Evolutionary conservation across 2,329 filamentous ascomycete species (phyloP).

Genomic region (Colletotrichum spaethianum): DNA sequence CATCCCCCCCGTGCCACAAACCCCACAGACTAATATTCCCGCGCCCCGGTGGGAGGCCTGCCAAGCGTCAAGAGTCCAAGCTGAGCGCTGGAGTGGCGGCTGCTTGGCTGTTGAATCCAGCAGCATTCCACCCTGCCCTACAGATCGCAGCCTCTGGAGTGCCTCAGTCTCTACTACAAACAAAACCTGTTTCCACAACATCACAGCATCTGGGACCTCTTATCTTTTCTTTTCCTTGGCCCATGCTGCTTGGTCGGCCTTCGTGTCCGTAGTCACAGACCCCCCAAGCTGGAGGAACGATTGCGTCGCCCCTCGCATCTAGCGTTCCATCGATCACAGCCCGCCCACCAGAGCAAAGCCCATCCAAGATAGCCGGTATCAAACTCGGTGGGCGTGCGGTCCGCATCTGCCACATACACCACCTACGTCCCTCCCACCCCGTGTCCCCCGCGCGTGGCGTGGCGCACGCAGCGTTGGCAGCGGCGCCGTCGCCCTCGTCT

Average conservation of each 20-base stretch:
- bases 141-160: background rate
- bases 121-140: constrained; percentile 6
- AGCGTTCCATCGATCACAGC: too few species aligned
- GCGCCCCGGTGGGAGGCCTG: constrained; percentile 1
- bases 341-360: background rate
- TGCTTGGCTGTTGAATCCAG: background rate
- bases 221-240: background rate
- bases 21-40: background rate
- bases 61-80: background rate
- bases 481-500: constrained; percentile 4
- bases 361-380: background rate
- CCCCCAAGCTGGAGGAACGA: background rate
- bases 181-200: background rate
- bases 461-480: background rate
- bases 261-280: background rate
- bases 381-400: background rate
- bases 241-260: background rate
- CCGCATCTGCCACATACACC: background rate
- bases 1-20: constrained; percentile 4
- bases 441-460: background rate
- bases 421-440: background rate
- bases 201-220: background rate
- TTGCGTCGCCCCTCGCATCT: too few species aligned
- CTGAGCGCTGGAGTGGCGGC: background rate
- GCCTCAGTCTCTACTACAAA: too few species aligned